These are phyloP conservation scores for Trametes sanguinea DNA, from an alignment of 768 basidiomycete species.

Conservation along the genomic window DNA sequence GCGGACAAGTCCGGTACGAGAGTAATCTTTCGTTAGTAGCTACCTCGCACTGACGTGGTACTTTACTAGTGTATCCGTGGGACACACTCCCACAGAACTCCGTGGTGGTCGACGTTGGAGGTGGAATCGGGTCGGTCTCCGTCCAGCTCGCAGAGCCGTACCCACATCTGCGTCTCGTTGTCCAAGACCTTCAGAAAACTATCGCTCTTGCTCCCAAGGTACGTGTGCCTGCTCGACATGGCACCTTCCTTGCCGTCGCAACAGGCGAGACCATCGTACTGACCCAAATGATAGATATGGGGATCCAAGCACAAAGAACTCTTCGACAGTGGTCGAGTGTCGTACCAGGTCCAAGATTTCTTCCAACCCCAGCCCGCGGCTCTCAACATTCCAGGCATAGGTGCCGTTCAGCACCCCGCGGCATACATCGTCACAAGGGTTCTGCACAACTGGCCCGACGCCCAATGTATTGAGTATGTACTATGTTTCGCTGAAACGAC, in stretches of 20 bases:
- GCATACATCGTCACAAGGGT: conserved; percentile 13
- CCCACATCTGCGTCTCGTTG: conserved; percentile 14
- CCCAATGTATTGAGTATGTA: not conserved
- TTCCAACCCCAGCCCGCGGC: conserved; percentile 11
- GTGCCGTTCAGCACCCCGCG: not conserved
- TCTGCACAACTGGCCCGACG: conserved; percentile 17
- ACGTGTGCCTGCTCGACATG: not conserved
- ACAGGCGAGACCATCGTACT: too few relatives aligned
- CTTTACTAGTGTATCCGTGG: conserved; percentile 15
- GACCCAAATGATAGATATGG: not conserved
- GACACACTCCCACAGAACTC: conserved; percentile 8
- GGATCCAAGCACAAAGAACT: conserved; percentile 2
- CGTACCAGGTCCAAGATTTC: conserved; percentile 14
- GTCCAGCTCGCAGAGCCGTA: conserved; percentile 14
- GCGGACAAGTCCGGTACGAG: conserved; percentile 1
- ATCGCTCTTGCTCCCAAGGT: conserved; percentile 39
- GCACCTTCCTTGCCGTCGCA: not conserved
- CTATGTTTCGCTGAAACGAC: too few relatives aligned
- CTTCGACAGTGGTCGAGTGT: conserved; percentile 4
- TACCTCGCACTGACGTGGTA: not conserved
- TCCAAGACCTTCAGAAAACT: conserved; percentile 14
- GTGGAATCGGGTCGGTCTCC: conserved; percentile 19
- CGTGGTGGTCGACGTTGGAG: conserved; percentile 22
- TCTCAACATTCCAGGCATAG: not conserved
- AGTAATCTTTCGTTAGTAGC: not conserved